These are phyloP conservation scores for Durotheca rogersii DNA, from an alignment of 495 filamentous ascomycete species.

Conservation along the genomic window DNA sequence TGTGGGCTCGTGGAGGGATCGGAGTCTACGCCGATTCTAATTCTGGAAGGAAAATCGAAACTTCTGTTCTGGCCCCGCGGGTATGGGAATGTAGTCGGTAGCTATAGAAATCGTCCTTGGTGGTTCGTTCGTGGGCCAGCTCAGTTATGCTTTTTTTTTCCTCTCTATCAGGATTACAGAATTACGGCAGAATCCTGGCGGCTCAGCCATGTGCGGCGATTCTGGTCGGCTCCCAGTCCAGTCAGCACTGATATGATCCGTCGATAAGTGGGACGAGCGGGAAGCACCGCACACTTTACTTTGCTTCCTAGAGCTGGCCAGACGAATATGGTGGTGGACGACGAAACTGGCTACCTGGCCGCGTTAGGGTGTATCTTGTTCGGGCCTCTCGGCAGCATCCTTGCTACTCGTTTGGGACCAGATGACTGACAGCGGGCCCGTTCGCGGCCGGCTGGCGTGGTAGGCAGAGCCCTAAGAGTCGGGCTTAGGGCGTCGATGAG, in stretches of 20 bases:
- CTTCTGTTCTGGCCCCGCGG: constrained; percentile 8
- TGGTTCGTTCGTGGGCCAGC: constrained; percentile 2
- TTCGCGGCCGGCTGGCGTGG: background rate
- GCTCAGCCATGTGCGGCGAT: constrained; percentile 11
- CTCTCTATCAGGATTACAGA: constrained; percentile 7
- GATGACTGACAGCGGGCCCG: background rate
- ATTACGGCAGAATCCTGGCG: constrained; percentile 14
- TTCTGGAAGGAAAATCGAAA: constrained; percentile 30
- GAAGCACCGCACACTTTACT: constrained; percentile 1
- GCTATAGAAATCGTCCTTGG: background rate
- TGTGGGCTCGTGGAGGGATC: background rate
- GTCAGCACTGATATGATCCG: constrained; percentile 19
- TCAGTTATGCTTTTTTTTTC: too few species aligned
- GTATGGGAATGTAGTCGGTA: constrained; percentile 1
- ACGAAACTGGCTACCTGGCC: constrained; percentile 13
- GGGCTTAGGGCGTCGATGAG: too few species aligned
- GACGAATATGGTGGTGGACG: background rate
- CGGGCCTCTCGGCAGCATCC: constrained; percentile 21
- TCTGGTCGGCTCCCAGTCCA: constrained; percentile 3
- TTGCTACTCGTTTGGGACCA: constrained; percentile 15
- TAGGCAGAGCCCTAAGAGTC: background rate
- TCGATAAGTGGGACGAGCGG: constrained; percentile 6
- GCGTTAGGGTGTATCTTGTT: constrained; percentile 16
- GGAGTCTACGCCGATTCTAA: background rate
- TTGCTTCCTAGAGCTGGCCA: background rate